Evolutionary conservation across 148 eudicot genomes (phyloP), one percentile per base, ranked within the genome.

Genomic region (Rhododendron griersonianum): DNA sequence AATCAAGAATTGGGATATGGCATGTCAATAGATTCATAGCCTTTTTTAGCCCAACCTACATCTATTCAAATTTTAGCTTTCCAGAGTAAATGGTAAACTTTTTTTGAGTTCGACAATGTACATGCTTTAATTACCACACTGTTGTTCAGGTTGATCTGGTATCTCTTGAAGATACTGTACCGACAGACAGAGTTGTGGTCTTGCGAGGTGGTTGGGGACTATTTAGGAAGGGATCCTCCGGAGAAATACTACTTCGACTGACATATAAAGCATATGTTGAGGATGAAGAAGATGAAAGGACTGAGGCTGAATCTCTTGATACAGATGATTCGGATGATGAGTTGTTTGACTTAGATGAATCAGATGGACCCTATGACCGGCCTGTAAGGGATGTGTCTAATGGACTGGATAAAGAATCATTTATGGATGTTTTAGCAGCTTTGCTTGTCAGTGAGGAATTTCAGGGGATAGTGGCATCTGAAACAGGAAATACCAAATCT

Each of bases 191-290:
- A 86, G 89, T 95, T 44, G 96, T 93, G 88, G 88, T 86, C 78
- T 90, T 97, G 87, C 89, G 87, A 82, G 95, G 97, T 59, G 98
- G 98, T 84, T 97, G 98, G 98, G 90, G 94, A 79, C 85, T 91
- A 28, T 89, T 97, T 77, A 89, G 94, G 47, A 93, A 89, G 89
- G 84, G 93, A 61, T 88, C 90, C 57, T 87, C 91, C 7, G 98
- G 98, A 39, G 99, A 97, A 89, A 81, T 97, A 87, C 93, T 95
- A 85, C 92, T 97, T 79, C 94, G 98, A 51, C 87, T 97, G 85
- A 97, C 99, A 15, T 97, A 97, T 88, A 97, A 95, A 91, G 99
- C 95, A 73, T 95, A 95, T 86, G 99, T 97, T 30, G 99, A 95
- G 90, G 99, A 97, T 88, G 99, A 97, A 90, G 99, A 96, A 83